phyloP scores from a whole-genome alignment of 148 eudicot species.

The Fagopyrum homotropicum region DNA sequence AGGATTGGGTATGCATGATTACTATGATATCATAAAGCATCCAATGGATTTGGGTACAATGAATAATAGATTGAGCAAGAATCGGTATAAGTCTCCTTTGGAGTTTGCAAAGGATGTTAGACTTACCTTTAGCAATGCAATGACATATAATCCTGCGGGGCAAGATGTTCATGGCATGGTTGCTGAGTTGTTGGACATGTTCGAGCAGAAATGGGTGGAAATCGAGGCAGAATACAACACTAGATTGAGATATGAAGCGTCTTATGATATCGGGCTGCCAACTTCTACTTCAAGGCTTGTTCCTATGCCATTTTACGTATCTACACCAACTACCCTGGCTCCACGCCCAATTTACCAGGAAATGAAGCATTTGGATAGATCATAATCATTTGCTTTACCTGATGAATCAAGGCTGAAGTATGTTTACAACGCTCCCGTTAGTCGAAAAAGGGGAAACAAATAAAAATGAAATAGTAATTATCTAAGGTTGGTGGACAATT shows the following conservation, averaged over 20 bases:
- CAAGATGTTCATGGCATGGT: slow-evolving; percentile 91
- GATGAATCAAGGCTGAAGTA: slow-evolving; percentile 36
- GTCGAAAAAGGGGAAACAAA: slow-evolving; percentile 8
- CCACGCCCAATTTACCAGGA: slow-evolving; percentile 31
- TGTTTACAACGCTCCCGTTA: slow-evolving; percentile 24
- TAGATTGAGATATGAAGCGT: slow-evolving; percentile 45
- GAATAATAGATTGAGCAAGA: slow-evolving; percentile 49
- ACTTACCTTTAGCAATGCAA: slow-evolving; percentile 79
- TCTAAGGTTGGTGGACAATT: too few species aligned
- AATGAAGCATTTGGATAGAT: slow-evolving; percentile 41
- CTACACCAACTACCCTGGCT: slow-evolving; percentile 28
- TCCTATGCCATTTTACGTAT: slow-evolving; percentile 19
- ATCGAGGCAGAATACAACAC: slow-evolving; percentile 50
- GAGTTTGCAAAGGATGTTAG: slow-evolving; percentile 92
- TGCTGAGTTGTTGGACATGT: slow-evolving; percentile 37
- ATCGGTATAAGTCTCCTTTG: slow-evolving; percentile 68
- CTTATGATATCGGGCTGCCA: slow-evolving; percentile 45
- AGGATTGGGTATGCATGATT: slow-evolving; percentile 61
- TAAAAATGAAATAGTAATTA: too few species aligned
- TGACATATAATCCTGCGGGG: slow-evolving; percentile 82
- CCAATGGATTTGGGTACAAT: slow-evolving; percentile 95
- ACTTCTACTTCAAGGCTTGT: slow-evolving; percentile 39
- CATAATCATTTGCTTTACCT: slow-evolving; percentile 40
- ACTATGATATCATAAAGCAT: slow-evolving; percentile 71
- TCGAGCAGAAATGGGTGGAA: slow-evolving; percentile 69